A percentile compares a stretch with the other conserved stretches of the same genome.
Evolutionary conservation across 176 grass and related monocot species (phyloP).

Genomic region (Aegilops tauschii): DNA sequence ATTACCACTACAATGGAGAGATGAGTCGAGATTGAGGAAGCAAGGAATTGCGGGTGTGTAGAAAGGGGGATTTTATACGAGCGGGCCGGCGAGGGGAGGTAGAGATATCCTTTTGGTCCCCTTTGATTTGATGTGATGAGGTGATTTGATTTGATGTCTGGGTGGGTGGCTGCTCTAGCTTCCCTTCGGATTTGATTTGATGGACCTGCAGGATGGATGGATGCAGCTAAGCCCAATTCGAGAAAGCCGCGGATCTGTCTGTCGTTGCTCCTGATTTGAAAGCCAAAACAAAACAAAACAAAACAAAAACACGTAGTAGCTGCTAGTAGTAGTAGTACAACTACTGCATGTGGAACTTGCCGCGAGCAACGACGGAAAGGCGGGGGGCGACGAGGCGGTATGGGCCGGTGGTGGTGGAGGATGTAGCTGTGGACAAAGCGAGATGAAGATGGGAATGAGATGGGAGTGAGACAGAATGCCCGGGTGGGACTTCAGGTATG

Average conservation of each 20-base stretch:
- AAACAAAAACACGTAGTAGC: neutral
- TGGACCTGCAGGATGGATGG: conserved; percentile 50
- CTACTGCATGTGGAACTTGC: conserved; percentile 51
- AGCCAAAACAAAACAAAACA: conserved; percentile 16
- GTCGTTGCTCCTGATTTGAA: conserved; percentile 75
- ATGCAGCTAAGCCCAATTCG: conserved; percentile 38
- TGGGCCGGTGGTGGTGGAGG: neutral
- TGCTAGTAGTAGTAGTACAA: neutral
- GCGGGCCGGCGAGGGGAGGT: neutral
- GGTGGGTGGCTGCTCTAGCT: neutral
- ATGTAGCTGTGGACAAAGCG: neutral
- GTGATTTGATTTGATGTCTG: conserved; percentile 60
- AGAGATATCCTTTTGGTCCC: conserved; percentile 52
- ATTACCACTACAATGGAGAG: neutral
- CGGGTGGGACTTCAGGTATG: neutral
- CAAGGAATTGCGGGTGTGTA: neutral
- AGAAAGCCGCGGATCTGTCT: conserved; percentile 92
- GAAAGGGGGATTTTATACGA: conserved; percentile 43
- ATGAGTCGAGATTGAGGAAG: neutral
- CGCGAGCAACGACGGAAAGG: conserved; percentile 49
- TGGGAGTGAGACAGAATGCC: neutral
- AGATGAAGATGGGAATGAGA: conserved; percentile 9
- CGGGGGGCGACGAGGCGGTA: conserved; percentile 7
- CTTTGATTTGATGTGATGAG: conserved; percentile 53
- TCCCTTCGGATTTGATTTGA: conserved; percentile 96